Conservation (phyloP, 306 rosid species). For the Quercus berberidifolia region DNA sequence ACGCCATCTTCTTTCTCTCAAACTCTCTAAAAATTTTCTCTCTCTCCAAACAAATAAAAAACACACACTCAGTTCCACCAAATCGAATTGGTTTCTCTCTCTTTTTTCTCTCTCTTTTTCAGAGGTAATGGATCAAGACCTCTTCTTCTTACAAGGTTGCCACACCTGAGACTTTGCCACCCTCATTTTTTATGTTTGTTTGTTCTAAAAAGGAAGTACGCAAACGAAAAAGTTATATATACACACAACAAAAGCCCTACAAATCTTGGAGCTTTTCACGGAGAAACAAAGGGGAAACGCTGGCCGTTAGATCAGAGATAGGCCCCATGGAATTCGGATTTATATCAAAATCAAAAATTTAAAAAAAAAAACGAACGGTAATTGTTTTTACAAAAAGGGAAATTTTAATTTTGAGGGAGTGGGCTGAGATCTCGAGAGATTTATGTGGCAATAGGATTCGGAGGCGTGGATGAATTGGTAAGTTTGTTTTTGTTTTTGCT, state of each 20-base stretch:
- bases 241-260: not conserved
- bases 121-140: conserved; percentile 29
- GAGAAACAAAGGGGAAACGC: not conserved
- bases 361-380: too few relatives aligned
- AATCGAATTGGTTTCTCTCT: not conserved
- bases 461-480: too few relatives aligned
- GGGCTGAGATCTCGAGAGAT: too few relatives aligned
- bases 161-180: conserved; percentile 73
- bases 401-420: too few relatives aligned
- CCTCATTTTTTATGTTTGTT: conserved; percentile 42
- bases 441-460: too few relatives aligned
- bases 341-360: not conserved
- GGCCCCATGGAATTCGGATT: conserved; percentile 21
- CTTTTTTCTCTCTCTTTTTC: not conserved
- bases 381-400: too few relatives aligned
- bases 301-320: conserved; percentile 25
- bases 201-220: not conserved
- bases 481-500: too few relatives aligned
- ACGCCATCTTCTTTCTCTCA: conserved; percentile 29
- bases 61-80: too few relatives aligned
- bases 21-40: not conserved
- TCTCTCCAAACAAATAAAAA: not conserved
- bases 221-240: not conserved
- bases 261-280: not conserved
- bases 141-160: conserved; percentile 98